Conservation (phyloP, 345 rosid genomes). For the Melastoma malabathricum region DNA sequence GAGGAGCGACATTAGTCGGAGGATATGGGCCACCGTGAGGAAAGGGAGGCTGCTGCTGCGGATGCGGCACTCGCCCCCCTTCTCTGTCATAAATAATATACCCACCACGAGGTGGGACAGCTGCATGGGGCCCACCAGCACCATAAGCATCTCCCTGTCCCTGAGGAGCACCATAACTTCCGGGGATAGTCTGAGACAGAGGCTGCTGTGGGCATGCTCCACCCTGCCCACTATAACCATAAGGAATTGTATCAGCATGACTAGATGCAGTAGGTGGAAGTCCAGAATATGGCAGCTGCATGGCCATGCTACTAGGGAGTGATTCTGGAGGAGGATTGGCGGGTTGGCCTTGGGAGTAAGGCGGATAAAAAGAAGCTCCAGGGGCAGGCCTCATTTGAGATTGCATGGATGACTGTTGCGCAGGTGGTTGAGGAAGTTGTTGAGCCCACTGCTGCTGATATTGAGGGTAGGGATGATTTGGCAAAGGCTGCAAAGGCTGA, state of each 20-base stretch:
- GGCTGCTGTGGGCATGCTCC: constrained; percentile 53
- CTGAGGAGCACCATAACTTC: constrained; percentile 36
- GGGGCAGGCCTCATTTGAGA: constrained; percentile 48
- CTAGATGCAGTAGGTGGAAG: constrained; percentile 54
- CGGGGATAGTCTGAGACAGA: constrained; percentile 58
- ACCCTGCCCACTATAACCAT: constrained; percentile 52
- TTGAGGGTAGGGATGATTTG: constrained; percentile 46
- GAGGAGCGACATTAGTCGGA: constrained; percentile 27
- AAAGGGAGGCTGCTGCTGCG: constrained; percentile 49
- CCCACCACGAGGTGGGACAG: constrained; percentile 48
- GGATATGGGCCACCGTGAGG: constrained; percentile 53
- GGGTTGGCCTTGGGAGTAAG: constrained; percentile 49
- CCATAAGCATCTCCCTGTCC: constrained; percentile 48
- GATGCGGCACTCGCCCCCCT: constrained; percentile 43
- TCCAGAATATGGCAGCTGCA: constrained; percentile 62
- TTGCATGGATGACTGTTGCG: constrained; percentile 41
- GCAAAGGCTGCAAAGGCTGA: constrained; percentile 44
- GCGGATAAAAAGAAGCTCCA: constrained; percentile 42
- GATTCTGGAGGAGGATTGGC: constrained; percentile 52
- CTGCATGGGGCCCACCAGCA: constrained; percentile 34
- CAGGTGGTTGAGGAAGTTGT: constrained; percentile 33
- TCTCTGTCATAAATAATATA: constrained; percentile 69
- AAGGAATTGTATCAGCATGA: constrained; percentile 41
- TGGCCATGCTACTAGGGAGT: constrained; percentile 49
- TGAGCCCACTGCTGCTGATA: constrained; percentile 64